Base-by-base conservation (phyloP, 176 grass and related monocot species). In the Ensete ventricosum region DNA sequence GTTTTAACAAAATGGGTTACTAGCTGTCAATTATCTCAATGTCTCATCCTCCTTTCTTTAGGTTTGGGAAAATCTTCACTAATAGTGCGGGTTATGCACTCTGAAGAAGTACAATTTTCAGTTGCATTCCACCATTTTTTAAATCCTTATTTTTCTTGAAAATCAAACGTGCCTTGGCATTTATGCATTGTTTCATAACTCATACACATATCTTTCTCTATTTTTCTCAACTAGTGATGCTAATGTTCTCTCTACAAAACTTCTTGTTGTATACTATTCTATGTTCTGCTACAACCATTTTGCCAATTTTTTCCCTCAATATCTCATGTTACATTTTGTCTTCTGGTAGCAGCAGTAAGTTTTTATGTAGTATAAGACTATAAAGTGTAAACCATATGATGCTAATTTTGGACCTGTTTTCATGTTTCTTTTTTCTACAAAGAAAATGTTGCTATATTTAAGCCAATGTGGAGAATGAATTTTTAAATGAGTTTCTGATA, bases 401-500 rank as follows among this genome's bases (percentile, higher is more conserved):
- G 34, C 34, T 43, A 5, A 43, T 43, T 43, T 43, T 43, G 34
- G 4, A 43, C 34, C 34, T 43, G 34, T 53, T 21, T 69, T 67
- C 19, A 2, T 72, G 34, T 34, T 43, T 21, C 16, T 55, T 66
- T 49, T 73, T 55, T 63, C 20, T 19, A 14, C 62, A 59, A 64
- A 53, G 14, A 43, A 84, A 54, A 68, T 50, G 48, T 60, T 62
- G 24, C 53, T 81, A 72, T 26, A 21, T 34, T 55, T 50, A 58
- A 14, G 3, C 81, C 17, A 50, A 48, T n/a, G n/a, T 26, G 11
- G 53, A 71, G 77, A 71, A 34, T 17, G 6, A 23, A 73, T 70
- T 75, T 0, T 3, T 11, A 67, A n/a, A 74, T 43, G 34, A 43
- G 4, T 70, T 53, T 81, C 22, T 84, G 9, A 80, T 83, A 8